phyloP scores from a whole-genome alignment of 257 asterid genomes.

The Solanum bulbocastanum region DNA sequence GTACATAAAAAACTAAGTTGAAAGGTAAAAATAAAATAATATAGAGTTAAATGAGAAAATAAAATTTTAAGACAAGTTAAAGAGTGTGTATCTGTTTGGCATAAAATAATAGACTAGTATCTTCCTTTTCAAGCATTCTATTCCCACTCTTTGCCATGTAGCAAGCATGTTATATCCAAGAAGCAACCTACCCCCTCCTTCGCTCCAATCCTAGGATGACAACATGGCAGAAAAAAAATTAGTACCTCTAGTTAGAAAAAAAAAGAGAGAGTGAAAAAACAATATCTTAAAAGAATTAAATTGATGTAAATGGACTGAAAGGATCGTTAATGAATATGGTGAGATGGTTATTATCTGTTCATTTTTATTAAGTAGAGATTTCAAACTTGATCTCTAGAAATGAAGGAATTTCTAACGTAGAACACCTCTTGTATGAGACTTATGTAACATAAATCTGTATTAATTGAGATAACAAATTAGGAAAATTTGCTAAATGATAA shows the following conservation, averaged over 20 bases:
- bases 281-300: not conserved
- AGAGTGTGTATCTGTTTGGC: not conserved
- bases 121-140: not conserved
- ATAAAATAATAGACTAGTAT: not conserved
- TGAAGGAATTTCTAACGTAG: not conserved
- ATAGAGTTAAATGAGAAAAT: too few relatives aligned
- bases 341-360: not conserved
- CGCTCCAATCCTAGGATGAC: not conserved
- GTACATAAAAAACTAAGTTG: not conserved
- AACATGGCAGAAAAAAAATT: not conserved
- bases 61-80: too few relatives aligned
- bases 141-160: not conserved
- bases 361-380: not conserved
- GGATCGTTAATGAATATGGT: not conserved
- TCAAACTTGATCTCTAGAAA: accelerated
- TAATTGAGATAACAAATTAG: not conserved
- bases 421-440: not conserved
- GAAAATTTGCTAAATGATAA: not conserved
- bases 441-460: not conserved
- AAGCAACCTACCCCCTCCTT: not conserved
- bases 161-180: not conserved
- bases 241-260: not conserved
- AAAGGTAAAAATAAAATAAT: not conserved
- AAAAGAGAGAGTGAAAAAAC: not conserved
- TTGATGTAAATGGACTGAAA: too few relatives aligned